These are phyloP conservation scores for Xylaria longipes DNA, from an alignment of 495 filamentous ascomycete genomes.

Conservation along the genomic window DNA sequence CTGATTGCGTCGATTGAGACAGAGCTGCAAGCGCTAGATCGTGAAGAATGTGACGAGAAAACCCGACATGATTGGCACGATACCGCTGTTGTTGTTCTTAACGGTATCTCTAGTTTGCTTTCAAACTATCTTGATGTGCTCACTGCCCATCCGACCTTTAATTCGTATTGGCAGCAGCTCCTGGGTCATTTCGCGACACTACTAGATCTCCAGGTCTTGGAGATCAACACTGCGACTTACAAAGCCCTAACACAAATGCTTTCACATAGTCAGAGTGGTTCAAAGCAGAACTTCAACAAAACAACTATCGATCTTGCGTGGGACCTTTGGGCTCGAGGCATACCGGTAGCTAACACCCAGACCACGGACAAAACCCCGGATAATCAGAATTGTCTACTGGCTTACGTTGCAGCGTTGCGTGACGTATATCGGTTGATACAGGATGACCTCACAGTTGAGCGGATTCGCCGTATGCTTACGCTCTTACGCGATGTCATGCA, in stretches of 20 bases:
- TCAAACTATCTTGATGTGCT: conserved; percentile 70
- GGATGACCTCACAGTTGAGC: conserved; percentile 62
- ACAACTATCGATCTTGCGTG: conserved; percentile 68
- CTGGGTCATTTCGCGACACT: conserved; percentile 67
- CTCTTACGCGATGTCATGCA: conserved; percentile 63
- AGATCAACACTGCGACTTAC: conserved; percentile 76
- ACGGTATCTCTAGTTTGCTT: conserved; percentile 71
- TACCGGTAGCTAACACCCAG: conserved; percentile 54
- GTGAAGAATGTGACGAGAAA: conserved; percentile 40
- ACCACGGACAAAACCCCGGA: conserved; percentile 51
- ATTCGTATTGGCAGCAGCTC: conserved; percentile 71
- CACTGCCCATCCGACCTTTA: conserved; percentile 61
- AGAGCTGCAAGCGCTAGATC: conserved; percentile 45
- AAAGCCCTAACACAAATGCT: conserved; percentile 71
- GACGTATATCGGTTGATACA: conserved; percentile 84
- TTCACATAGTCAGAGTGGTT: conserved; percentile 52
- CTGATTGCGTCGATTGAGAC: conserved; percentile 67
- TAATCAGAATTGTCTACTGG: conserved; percentile 78
- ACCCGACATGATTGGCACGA: conserved; percentile 71
- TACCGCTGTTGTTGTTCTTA: conserved; percentile 75
- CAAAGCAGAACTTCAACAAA: conserved; percentile 61
- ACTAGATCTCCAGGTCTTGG: conserved; percentile 64
- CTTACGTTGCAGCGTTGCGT: conserved; percentile 77
- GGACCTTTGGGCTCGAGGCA: conserved; percentile 72
- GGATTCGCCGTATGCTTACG: conserved; percentile 67